Evolutionary conservation across 176 grass and related monocot species (phyloP), one percentile per base, ranked within the genome.

Genomic region (Oryza meyeriana): DNA sequence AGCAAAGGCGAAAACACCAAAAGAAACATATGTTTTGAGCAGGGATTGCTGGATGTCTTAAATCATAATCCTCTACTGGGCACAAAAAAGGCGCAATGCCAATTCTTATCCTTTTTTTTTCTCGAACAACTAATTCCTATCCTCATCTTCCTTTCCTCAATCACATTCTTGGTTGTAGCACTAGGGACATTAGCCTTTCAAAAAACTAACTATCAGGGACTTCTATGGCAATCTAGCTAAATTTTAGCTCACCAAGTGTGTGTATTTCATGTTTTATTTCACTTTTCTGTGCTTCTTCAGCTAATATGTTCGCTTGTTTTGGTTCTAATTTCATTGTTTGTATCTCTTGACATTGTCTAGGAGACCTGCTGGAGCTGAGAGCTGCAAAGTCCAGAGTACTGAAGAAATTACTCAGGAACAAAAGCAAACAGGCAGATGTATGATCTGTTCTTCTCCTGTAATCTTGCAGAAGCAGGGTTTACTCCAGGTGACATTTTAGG

Each of bases 391-490:
- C 79, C 58, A 93, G 84, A 84, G 81, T 88, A 84, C 61, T 98
- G 47, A 90, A 86, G 79, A 98, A 88, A 57, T 72, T 98, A 83
- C 90, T 98, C 29, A 89, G 41, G 87, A 91, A 83, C 93, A 95
- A 47, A 88, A 78, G 39, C 79, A 91, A 87, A 72, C 78, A 58
- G 79, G 82, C 81, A 93, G 74, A 84, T 93, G 81, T 95, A 91
- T 83, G 96, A 70, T 91, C 55, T 89, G 78, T 88, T 91, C 91
- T 44, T 82, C 93, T 84, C 71, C 86, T 61, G 57, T 61, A 50
- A 78, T 95, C 61, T 86, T 98, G 82, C 90, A 93, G 66, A 91
- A 91, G 80, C 90, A 91, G 79, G 89, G 90, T 62, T 91, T 98
- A 72, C 89, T 98, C 24, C 71, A 93, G 96, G 96, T 98, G 78